Percentiles rank a stretch among this genome's conserved stretches.
These are phyloP conservation scores for Setaria italica DNA, from an alignment of 202 grass and related monocot species.

Conservation along the genomic window DNA sequence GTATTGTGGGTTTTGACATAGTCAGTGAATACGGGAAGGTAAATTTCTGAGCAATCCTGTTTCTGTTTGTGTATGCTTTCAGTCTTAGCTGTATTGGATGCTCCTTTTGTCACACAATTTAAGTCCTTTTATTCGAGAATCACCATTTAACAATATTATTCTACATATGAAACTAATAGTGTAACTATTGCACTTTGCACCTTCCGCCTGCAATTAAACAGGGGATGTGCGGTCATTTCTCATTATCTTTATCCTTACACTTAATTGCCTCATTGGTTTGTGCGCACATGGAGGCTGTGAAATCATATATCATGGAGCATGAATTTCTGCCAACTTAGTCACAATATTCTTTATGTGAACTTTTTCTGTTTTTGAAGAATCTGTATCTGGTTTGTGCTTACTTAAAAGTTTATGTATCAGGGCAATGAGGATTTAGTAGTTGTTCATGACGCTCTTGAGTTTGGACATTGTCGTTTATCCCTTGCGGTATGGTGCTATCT, in stretches of 20 bases:
- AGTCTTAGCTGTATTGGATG: not conserved
- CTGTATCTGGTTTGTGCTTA: not conserved
- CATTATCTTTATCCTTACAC: constrained; percentile 1
- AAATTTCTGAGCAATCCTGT: constrained; percentile 33
- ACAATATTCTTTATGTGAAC: not conserved
- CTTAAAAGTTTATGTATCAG: constrained; percentile 53
- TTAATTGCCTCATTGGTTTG: constrained; percentile 4
- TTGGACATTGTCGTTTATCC: constrained; percentile 80
- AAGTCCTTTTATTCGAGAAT: not conserved
- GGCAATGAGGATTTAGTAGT: constrained; percentile 85
- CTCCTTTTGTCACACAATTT: not conserved
- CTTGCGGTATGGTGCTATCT: constrained; percentile 71
- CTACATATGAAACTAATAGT: not conserved
- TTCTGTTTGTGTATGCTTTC: constrained; percentile 5
- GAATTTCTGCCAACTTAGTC: constrained; percentile 10
- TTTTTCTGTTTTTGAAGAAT: constrained; percentile 19
- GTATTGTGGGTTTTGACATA: constrained; percentile 92
- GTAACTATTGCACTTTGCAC: not conserved
- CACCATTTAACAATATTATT: not conserved
- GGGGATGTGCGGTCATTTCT: constrained; percentile 3
- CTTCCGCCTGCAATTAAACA: not conserved
- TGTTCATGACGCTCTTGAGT: constrained; percentile 92
- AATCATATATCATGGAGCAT: constrained; percentile 13
- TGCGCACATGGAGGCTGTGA: not conserved
- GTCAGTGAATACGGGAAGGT: constrained; percentile 84